Base-by-base conservation (phyloP, 2,329 filamentous ascomycete genomes). In the Colletotrichum musae region DNA sequence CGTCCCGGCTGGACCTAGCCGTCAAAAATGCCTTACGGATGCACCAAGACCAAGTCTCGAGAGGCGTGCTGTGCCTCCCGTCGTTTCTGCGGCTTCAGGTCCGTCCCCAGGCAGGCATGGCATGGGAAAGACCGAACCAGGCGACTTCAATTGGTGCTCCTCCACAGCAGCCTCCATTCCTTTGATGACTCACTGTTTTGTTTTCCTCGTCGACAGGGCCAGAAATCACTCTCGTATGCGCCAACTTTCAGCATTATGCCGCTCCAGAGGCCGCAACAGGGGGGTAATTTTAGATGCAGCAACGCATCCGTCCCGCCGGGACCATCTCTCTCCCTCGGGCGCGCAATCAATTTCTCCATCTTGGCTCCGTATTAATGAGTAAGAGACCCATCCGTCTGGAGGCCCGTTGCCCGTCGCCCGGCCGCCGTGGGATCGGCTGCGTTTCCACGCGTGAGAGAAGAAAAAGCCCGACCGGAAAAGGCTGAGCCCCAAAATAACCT, bases 401-500 rank as follows among this genome's bases (percentile, higher is more conserved):
- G 41, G 52, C 57, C 43, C 21, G 56, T 69, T 54, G 62, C 66
- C 56, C 28, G 56, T 69, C 66, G 66, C 66, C 66, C 66, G 66
- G 56, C 56, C 56, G 62, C 51, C 32, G 56, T 66, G 62, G 24
- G 62, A 47, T 52, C 47, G 36, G 28, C 32, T 48, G n/a, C 12
- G 39, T 43, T 36, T 26, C 48, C 52, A 39, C 18, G n/a, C 21
- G 10, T 18, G 24, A 60, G 32, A 36, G 32, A 36, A 36, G 32
- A 36, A 10, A 45, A 18, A 52, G 21, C 5, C 24, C 12, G 45
- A 16, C 51, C 36, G 21, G 16, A 12, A n/a, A 52, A 32, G 36
- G 28, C 41, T 48, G 26, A 48, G 36, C 50, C 59, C 51, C 50
- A 54, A 54, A 47, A 36, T 54, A 62, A 47, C n/a, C 48, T 62